These are phyloP conservation scores for Aureobasidium namibiae DNA, from an alignment of 2,329 filamentous ascomycete genomes.

Conservation along the genomic window DNA sequence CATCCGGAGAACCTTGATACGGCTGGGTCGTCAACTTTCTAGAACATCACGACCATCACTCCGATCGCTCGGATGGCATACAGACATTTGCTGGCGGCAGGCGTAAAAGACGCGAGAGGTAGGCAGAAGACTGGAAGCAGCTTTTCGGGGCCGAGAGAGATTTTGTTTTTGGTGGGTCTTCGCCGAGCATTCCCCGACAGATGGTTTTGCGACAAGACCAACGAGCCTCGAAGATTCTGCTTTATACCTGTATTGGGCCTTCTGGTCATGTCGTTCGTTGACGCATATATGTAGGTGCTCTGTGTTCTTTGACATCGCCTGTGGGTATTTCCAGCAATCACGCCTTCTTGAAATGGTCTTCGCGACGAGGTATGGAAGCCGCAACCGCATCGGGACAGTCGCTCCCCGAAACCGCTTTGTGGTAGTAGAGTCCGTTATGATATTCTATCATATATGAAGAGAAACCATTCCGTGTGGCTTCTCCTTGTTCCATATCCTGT, in stretches of 20 bases:
- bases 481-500: not conserved
- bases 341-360: not conserved
- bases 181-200: not conserved
- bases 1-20: too few relatives aligned
- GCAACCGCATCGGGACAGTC: not conserved
- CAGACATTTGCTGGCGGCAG: too few relatives aligned
- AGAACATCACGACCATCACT: too few relatives aligned
- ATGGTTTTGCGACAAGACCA: not conserved
- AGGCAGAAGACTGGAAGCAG: too few relatives aligned
- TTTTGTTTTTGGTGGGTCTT: too few relatives aligned
- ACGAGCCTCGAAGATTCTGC: not conserved
- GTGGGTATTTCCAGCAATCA: not conserved
- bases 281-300: not conserved
- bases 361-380: conserved; percentile 25
- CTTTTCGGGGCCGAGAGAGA: too few relatives aligned
- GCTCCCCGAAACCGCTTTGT: not conserved
- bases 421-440: not conserved
- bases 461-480: not conserved
- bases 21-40: too few relatives aligned
- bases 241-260: too few relatives aligned
- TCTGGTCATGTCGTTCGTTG: not conserved
- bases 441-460: not conserved
- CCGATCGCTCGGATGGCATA: too few relatives aligned
- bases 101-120: too few relatives aligned
- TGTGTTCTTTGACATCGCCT: not conserved